Conservation (phyloP, 2,329 filamentous ascomycete species). For the Fusarium virguliforme region DNA sequence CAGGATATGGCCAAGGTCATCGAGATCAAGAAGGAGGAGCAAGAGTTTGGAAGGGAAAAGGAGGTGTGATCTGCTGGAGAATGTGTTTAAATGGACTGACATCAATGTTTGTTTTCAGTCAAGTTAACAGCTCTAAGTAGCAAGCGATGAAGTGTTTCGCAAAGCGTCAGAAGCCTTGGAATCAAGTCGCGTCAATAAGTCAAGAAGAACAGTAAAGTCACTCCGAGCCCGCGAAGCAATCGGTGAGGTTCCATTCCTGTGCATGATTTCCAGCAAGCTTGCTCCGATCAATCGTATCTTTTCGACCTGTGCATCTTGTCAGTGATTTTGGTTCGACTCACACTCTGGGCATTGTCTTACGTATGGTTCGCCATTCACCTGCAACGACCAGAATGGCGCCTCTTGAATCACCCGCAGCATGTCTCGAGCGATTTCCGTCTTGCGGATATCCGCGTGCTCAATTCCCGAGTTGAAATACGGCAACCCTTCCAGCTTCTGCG, state of each 20-base stretch:
- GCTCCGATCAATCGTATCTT: constrained; percentile 60
- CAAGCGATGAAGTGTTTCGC: constrained; percentile 50
- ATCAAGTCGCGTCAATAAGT: constrained; percentile 60
- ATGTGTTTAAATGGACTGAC: not conserved
- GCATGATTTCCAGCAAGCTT: constrained; percentile 58
- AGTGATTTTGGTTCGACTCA: not conserved
- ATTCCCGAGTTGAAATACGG: constrained; percentile 52
- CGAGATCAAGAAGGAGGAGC: constrained; percentile 39
- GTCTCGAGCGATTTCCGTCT: constrained; percentile 62
- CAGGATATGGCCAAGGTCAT: constrained; percentile 42
- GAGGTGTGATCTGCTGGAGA: not conserved
- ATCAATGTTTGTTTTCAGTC: too few species aligned
- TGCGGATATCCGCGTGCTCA: constrained; percentile 55
- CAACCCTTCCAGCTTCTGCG: constrained; percentile 56
- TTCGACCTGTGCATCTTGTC: constrained; percentile 53
- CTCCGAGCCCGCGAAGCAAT: constrained; percentile 57
- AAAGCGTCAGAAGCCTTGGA: constrained; percentile 62
- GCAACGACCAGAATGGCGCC: constrained; percentile 61
- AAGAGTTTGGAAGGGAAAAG: constrained; percentile 39
- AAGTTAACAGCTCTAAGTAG: not conserved
- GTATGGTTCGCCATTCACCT: constrained; percentile 60
- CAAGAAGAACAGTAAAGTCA: constrained; percentile 60
- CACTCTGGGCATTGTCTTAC: constrained; percentile 45
- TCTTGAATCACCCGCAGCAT: constrained; percentile 60
- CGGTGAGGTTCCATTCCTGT: constrained; percentile 57